Evolutionary conservation across 2,329 filamentous ascomycete genomes (phyloP), one percentile per base, ranked within the genome.

Genomic region (Aspergillus puulaauensis): DNA sequence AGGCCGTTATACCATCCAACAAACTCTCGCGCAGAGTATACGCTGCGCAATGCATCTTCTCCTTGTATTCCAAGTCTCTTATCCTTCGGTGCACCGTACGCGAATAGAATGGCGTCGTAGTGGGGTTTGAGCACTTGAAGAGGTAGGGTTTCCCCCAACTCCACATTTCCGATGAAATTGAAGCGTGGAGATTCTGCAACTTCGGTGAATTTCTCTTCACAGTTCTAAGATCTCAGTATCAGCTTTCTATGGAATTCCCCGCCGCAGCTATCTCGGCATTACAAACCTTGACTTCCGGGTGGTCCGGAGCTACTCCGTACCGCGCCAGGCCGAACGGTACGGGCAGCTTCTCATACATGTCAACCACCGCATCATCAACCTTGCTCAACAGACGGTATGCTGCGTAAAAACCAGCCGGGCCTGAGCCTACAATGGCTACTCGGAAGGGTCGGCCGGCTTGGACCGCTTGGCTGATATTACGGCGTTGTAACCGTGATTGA

Each of bases 1-100:
- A 96, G 82, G 3, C 95, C 95, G 73, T 99, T 99, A 75, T 99
- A 99, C 95, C 95, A 99, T 17, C 93, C 95, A 1, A 99, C 95
- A 72, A 98, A 97, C 40, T 92, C 89, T 27, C 95, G 86, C 2
- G 95, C 95, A 7, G 93, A 96, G 71, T 92, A 89, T 17, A 98
- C 91, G 24, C 82, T 79, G 6, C 95, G 77, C 6, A 76, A 73
- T 3, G 87, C 82, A 69, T 70, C 63, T 59, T 99, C 95, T 8
- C 93, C 93, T 0, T 89, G 86, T 37, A 99, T 86, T 0, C 85
- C 87, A 0, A 99, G 81, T 55, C 83, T 86, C 62, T 86, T 87
- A 72, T 99, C 95, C 70, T 90, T 85, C 0, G 91, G 89, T 3
- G 95, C 93, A 14, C 95, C 95, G 67, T 99, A 99, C 0, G 95